Evolutionary conservation across 768 basidiomycete genomes (phyloP), one percentile per base, ranked within the genome.

Genomic region (Boletus vermiculosoides): DNA sequence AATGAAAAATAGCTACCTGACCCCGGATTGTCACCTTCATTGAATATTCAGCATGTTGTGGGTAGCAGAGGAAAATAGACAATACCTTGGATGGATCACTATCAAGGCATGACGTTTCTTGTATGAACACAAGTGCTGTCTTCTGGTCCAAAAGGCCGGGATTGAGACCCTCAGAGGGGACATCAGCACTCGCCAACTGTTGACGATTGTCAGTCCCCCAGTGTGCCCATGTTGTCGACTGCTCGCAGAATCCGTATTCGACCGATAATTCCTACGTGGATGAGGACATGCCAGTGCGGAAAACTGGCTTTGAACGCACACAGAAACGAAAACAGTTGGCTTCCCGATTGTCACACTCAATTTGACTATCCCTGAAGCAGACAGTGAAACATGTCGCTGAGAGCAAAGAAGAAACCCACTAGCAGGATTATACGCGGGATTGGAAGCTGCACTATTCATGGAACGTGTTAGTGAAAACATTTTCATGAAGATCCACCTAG

Each of bases 21-120:
- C 63, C 63, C 59, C 63, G 64, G 36, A 64, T 52, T 2, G 63
- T 64, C 20, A 64, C 57, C 63, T 65, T 4, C 28, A n/a, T 30
- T 5, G 13, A 11, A 37, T 4, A 8, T 30, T 60, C 13, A 61
- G 53, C 11, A 18, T 8, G 41, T 25, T 25, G n/a, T 15, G 13
- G 12, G 50, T 18, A 36, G 10, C 1, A 18, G 11, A 40, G 13
- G 5, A 52, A 20, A 15, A 25, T 22, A 18, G 15, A 2, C 11
- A 77, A 15, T 50, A 64, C 83, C 71, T 84, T 86, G 13, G 70
- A 59, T 15, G 81, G 80, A 68, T 87, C 81, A 1, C 87, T 86
- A 13, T 86, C 86, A 63, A 89, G 88, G 3, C 4, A 73, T 78
- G 18, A 88, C 83, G 61, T 90, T 86, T 84, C 73, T 58, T 86